These are phyloP conservation scores for Seminavis robusta DNA, from an alignment of 108 stramenopile genomes.

Conservation along the genomic window DNA sequence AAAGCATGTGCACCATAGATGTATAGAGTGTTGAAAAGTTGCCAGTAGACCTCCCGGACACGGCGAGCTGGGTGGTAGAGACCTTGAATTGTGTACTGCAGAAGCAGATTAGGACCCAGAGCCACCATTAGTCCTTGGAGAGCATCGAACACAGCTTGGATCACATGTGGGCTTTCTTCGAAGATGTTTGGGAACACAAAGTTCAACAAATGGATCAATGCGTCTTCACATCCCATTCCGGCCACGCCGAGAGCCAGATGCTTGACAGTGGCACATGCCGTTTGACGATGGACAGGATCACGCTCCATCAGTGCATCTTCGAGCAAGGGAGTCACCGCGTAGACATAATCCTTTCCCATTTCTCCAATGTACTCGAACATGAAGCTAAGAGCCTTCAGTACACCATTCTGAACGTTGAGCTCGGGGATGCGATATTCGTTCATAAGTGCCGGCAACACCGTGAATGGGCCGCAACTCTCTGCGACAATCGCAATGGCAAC, in stretches of 20 bases:
- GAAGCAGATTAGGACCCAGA: conserved; percentile 86
- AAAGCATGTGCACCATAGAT: conserved; percentile 95
- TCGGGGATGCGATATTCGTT: conserved; percentile 99
- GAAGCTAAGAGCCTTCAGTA: conserved; percentile 97
- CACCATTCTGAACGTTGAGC: conserved; percentile 99
- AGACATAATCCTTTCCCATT: conserved; percentile 99
- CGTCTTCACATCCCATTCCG: conserved; percentile 97
- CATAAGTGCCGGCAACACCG: conserved; percentile 98
- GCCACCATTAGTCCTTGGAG: conserved; percentile 96
- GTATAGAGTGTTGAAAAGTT: conserved; percentile 97
- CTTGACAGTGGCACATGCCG: conserved; percentile 96
- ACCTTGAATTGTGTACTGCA: conserved; percentile 94
- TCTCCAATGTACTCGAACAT: conserved; percentile 99
- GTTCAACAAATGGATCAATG: conserved; percentile 94
- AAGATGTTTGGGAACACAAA: conserved; percentile 99
- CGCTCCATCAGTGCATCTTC: conserved; percentile 99
- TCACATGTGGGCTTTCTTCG: conserved; percentile 96
- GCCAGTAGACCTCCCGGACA: conserved; percentile 99
- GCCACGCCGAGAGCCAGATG: conserved; percentile 96
- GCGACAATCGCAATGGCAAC: conserved; percentile 99
- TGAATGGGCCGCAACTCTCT: conserved; percentile 98
- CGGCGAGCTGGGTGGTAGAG: conserved; percentile 98
- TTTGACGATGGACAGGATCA: conserved; percentile 98
- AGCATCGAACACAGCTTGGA: conserved; percentile 97
- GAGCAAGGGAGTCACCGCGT: conserved; percentile 93